Evolutionary conservation across 2,329 filamentous ascomycete genomes (phyloP), one percentile per base, ranked within the genome.

Genomic region (Whalleya microplaca): DNA sequence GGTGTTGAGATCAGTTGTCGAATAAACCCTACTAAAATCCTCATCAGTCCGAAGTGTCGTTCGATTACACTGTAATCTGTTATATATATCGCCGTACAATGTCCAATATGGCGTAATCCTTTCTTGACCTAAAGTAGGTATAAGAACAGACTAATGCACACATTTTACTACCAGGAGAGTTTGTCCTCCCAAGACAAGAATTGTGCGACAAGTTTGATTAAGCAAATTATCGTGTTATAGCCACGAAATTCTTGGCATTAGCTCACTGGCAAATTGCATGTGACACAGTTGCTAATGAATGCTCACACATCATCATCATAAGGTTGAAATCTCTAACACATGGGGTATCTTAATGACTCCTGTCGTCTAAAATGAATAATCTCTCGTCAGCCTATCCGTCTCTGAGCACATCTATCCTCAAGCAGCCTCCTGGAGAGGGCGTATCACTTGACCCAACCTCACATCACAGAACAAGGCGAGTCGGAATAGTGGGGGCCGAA

Each of bases 401-500:
- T 4, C 14, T 8, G 10, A 37, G 14, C 32, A 12, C 32, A 37
- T 12, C 32, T 16, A 6, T 16, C 32, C 14, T 16, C 32, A 37
- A 12, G 10, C 32, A 37, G 32, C 5, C 14, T 14, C 14, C 27
- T 20, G 21, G 6, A 12, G 27, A 46, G 21, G 29, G 21, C 20
- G 23, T 20, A 19, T 6, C 40, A 43, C 5, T 27, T 45, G 14
- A 20, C 10, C 47, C 37, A 23, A 16, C 21, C 8, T 71, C 62
- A 85, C 87, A 90, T 89, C 41, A 89, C 69, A 21, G 69, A 67
- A 67, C 88, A 91, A 59, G 81, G 79, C 40, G 78, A 76, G 59
- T 81, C 79, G 53, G 80, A 82, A 70, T 90, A 90, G 45, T 79
- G 76, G 48, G 86, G 83, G 1, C 89, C 90, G 66, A 88, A 91